Base-by-base conservation (phyloP, 345 rosid genomes). In the Eucalyptus sp. region DNA sequence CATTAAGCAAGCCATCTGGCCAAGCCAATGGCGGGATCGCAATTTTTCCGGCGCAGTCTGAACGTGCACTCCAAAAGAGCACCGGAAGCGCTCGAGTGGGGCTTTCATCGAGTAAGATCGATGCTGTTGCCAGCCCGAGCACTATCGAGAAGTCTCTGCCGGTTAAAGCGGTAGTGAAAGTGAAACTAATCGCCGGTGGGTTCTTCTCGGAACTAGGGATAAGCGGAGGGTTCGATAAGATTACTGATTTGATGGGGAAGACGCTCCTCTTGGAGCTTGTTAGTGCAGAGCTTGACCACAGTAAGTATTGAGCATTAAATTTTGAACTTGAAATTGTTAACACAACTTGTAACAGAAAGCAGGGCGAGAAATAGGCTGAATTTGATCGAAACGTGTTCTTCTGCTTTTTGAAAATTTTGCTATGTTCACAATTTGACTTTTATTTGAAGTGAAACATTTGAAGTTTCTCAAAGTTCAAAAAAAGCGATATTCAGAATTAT, bases 191-290 rank as follows among this genome's bases (percentile, higher is more conserved):
- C 7, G 60, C 91, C 13, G 90, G 89, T 8, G 90, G 94, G 48
- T 1, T 93, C 5, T 4, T 95, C 8, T 87, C 93, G 27, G 89
- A 87, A 79, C 17, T 92, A 8, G 91, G 88, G 51, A 71, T 94
- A 43, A 84, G 87, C 7, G 71, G 91, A 76, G 92, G 93, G 41
- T 80, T 93, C 5, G 96, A 95, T 88, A 92, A 89, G 62, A 50
- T 94, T 13, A 58, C 88, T 31, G 97, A 95, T 86, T 51, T 93
- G 87, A 79, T 94, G 20, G 96, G 96, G 4, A 92, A 91, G 89
- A 89, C 95, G 2, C 89, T 95, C 31, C 90, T 89, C 20, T 49
- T 95, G 86, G 96, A 94, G 94, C 96, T 95, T 54, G 94, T 93
- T 86, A 95, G 96, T 83, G 48, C 93, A 8, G 91, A 93, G 46